Evolutionary conservation across 768 basidiomycete species (phyloP), one percentile per base, ranked within the genome.

Genomic region (Amanita exitialis): DNA sequence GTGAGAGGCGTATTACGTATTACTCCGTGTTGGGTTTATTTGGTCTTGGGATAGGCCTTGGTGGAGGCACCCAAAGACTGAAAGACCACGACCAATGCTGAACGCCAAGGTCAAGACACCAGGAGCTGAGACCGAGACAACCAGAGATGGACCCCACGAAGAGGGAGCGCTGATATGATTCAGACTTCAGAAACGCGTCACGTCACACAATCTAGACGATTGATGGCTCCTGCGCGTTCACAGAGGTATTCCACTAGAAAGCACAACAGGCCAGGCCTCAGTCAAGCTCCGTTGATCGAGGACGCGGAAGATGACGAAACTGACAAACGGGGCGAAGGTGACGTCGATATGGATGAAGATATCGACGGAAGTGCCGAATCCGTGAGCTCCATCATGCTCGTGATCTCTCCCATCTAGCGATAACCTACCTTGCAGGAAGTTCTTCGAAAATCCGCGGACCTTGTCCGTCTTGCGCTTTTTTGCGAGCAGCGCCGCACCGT

Each of bases 391-490:
- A 32, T n/a, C n/a, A 32, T 15, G 7, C 49, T 35, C 28, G 23
- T 6, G n/a, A 23, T 44, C 7, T 41, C 10, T 41, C 18, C 10
- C 18, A 20, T n/a, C 25, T 8, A 23, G n/a, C 28, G 8, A 44
- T 27, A 44, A 30, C 21, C 4, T n/a, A 3, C 21, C 18, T 18
- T 36, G 10, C 16, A 89, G 86, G 76, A 82, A n/a, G 59, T 79
- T 23, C 66, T 71, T 21, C 71, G 77, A 45, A 79, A 76, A 61
- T 83, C 85, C 1, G 67, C 73, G 36, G 78, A 80, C 47, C 73
- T 91, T 32, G 85, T 82, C 13, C 75, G 87, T 15, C 71, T 86
- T 13, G 85, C 86, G 7, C 68, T 92, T 39, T 90, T 88, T 62
- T 69, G 68, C 3, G 87, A 91, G 60, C 77, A 82, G 53, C 76